Conservation (phyloP, 208 protist species). For the Acanthamoeba healyi region DNA sequence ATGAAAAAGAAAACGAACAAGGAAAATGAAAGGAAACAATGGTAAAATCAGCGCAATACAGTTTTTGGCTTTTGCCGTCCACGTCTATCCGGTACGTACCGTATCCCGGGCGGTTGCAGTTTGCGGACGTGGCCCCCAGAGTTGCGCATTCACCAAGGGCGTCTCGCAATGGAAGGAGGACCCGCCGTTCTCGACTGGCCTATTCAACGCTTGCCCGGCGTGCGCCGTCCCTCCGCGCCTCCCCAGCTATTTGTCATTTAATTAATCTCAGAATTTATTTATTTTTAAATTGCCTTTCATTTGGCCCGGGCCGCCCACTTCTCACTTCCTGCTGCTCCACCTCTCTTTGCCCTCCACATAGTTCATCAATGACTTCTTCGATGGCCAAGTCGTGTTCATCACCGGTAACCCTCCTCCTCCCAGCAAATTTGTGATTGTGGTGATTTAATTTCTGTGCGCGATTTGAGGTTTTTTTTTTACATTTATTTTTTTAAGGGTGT, state of each 20-base stretch:
- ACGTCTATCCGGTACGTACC: too few relatives aligned
- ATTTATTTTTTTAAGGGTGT: background rate
- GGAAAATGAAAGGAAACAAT: too few relatives aligned
- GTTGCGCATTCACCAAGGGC: background rate
- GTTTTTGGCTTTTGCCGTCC: too few relatives aligned
- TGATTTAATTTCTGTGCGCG: background rate
- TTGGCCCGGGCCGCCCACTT: too few relatives aligned
- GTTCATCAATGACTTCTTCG: constrained; percentile 39
- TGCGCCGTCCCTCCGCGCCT: background rate
- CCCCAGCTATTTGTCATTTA: too few relatives aligned
- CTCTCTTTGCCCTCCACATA: background rate
- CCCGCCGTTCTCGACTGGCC: background rate
- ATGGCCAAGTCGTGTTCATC: constrained; percentile 38
- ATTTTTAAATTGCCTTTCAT: background rate
- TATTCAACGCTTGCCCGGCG: background rate
- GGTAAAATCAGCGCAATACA: too few relatives aligned
- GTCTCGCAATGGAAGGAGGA: background rate
- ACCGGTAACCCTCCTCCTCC: background rate
- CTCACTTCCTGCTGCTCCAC: too few relatives aligned
- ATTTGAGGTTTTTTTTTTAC: background rate
- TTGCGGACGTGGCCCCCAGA: background rate
- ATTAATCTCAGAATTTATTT: too few relatives aligned
- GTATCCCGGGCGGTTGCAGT: too few relatives aligned
- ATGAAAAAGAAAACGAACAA: too few relatives aligned
- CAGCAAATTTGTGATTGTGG: too few relatives aligned